A percentile compares a stretch with the other conserved stretches of the same genome.
Conservation (phyloP, 345 rosid genomes). For the Pugionium dolabratum region DNA sequence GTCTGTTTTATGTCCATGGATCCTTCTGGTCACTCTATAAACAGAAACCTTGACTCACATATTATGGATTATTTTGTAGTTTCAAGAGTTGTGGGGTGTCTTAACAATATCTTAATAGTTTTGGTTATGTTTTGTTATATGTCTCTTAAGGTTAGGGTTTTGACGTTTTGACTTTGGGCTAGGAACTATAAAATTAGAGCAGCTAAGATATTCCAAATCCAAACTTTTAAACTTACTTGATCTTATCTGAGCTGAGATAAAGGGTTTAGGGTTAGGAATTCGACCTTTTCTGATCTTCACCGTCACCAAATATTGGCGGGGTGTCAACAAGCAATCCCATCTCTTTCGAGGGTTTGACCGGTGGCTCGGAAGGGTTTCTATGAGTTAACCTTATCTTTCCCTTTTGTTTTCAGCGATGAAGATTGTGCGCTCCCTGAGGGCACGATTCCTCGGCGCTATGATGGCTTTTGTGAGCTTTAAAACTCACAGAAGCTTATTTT, state of each 20-base stretch:
- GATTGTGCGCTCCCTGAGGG: conserved; percentile 83
- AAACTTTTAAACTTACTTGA: conserved; percentile 51
- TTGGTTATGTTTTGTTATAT: conserved; percentile 8
- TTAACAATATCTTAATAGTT: no score
- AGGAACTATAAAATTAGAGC: conserved; percentile 23
- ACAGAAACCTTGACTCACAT: no score
- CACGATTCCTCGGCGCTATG: conserved; percentile 47
- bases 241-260: conserved; percentile 77
- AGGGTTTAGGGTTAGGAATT: conserved; percentile 18
- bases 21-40: no score
- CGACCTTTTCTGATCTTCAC: conserved; percentile 10
- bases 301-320: background rate
- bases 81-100: conserved; percentile 18
- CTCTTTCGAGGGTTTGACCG: conserved; percentile 40
- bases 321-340: conserved; percentile 37
- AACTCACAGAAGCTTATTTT: background rate
- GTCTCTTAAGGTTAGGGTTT: conserved; percentile 5
- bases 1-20: background rate
- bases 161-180: background rate
- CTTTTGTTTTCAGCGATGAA: conserved; percentile 58
- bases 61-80: no score
- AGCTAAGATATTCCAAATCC: background rate
- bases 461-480: conserved; percentile 67
- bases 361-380: conserved; percentile 22
- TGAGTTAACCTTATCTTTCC: background rate